phyloP scores from a whole-genome alignment of 768 basidiomycete genomes.

The Amanita rubescens region DNA sequence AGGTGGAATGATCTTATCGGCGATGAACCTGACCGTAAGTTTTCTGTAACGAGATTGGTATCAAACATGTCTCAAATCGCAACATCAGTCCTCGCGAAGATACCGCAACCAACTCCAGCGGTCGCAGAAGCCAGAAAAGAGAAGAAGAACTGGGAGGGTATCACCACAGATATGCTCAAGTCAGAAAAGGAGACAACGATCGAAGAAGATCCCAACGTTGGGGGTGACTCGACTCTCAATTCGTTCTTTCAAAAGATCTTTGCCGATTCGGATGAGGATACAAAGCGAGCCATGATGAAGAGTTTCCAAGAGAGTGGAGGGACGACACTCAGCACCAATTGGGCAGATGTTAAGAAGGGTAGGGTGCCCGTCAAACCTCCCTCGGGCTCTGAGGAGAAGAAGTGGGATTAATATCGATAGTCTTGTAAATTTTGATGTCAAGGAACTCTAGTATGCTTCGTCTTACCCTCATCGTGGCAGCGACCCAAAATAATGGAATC shows the following conservation, averaged over 20 bases:
- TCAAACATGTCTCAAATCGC: not conserved
- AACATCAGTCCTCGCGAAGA: conserved; percentile 23
- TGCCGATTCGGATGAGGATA: conserved; percentile 85
- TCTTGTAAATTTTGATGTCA: conserved; percentile 2
- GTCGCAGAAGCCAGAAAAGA: conserved; percentile 24
- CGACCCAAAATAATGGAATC: conserved; percentile 82
- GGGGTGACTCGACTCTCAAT: conserved; percentile 84
- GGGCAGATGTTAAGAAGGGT: conserved; percentile 76
- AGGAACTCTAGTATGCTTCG: conserved; percentile 38
- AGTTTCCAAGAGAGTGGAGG: conserved; percentile 93
- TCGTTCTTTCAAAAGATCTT: conserved; percentile 90
- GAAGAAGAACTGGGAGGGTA: conserved; percentile 86
- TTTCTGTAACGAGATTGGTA: not conserved
- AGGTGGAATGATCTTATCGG: conserved; percentile 75
- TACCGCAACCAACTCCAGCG: conserved; percentile 12
- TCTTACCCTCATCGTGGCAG: conserved; percentile 91
- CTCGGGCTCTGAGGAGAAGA: conserved; percentile 75
- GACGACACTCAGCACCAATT: conserved; percentile 92
- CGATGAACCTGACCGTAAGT: conserved; percentile 70
- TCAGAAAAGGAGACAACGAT: conserved; percentile 62
- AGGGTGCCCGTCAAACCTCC: conserved; percentile 78
- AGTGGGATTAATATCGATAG: conserved; percentile 40
- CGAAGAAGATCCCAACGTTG: conserved; percentile 82
- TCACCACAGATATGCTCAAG: conserved; percentile 60
- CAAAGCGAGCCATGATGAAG: conserved; percentile 95